Evolutionary conservation across 1,284 basidiomycete genomes (phyloP), one percentile per base, ranked within the genome.

Genomic region (Ceraceosorus bombacis): DNA sequence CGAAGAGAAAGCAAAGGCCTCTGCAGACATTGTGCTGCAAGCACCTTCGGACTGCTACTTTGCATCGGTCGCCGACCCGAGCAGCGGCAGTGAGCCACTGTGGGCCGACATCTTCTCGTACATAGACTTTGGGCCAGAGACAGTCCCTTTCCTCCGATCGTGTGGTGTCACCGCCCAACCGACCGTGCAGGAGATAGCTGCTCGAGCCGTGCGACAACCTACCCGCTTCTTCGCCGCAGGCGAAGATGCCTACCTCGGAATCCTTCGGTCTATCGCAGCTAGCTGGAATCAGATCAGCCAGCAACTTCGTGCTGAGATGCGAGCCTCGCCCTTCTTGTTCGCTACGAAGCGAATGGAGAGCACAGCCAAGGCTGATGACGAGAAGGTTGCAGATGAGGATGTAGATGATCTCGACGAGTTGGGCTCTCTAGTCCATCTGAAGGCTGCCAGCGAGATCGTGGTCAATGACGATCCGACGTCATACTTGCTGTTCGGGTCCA

Each of bases 131-230:
- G 94, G 93, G 0, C 75, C 83, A 0, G 81, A 82, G 5, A 93
- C 88, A 2, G 93, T 91, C 67, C 81, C 83, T 3, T 77, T 98
- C 79, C 80, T 99, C 53, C 85, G 83, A 61, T 86, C 88, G 8
- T 90, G 89, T 69, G 94, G 94, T 17, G 90, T 93, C 15, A 87
- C 86, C 72, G 85, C 85, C 55, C 89, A 94, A 72, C 95, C 94
- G 0, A 91, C 86, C 41, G 85, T 90, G 0, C 85, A 88, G 66
- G 89, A 94, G 70, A 81, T 82, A 39, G 74, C 79, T 2, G 62
- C 65, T 38, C 74, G 79, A 54, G 65, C 78, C 8, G 63, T 76
- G 5, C 59, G 46, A 37, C 63, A 74, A 62, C 88, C 89, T 7
- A 80, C 80, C 36, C 80, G 81, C 54, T 91, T 91, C 76, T 89